phyloP scores from a whole-genome alignment of 1,284 basidiomycete species.

The Trichosporon ovoides region DNA sequence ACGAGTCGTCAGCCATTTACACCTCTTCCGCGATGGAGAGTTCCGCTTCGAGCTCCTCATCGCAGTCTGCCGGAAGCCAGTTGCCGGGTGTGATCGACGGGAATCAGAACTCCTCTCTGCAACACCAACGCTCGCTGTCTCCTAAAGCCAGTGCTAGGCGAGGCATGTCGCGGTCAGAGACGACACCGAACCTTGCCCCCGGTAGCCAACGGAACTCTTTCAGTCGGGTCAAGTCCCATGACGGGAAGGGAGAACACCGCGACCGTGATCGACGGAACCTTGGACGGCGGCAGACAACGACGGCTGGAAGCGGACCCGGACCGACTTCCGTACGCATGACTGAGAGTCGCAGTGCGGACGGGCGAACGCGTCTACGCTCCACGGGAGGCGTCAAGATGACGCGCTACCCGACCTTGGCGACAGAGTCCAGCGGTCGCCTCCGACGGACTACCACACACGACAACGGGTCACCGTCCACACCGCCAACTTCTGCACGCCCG shows the following conservation, averaged over 20 bases:
- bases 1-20: constrained; percentile 5
- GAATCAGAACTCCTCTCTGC: not conserved
- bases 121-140: not conserved
- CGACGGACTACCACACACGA: not conserved
- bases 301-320: constrained; percentile 19
- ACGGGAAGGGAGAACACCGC: constrained; percentile 8
- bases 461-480: not conserved
- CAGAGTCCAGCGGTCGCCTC: constrained; percentile 8
- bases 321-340: constrained; percentile 37
- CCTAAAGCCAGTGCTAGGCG: constrained; percentile 10
- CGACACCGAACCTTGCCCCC: not conserved
- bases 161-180: constrained; percentile 4
- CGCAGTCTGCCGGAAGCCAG: constrained; percentile 10
- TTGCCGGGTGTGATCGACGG: constrained; percentile 4
- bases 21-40: not conserved
- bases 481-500: not conserved
- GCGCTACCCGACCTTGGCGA: constrained; percentile 16
- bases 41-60: constrained; percentile 7
- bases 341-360: constrained; percentile 33
- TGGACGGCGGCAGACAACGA: constrained; percentile 18
- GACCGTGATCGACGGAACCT: constrained; percentile 1
- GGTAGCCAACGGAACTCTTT: not conserved
- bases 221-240: constrained; percentile 14
- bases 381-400: constrained; percentile 9
- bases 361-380: constrained; percentile 24